phyloP scores from a whole-genome alignment of 495 filamentous ascomycete species.

The Xylaria longipes region DNA sequence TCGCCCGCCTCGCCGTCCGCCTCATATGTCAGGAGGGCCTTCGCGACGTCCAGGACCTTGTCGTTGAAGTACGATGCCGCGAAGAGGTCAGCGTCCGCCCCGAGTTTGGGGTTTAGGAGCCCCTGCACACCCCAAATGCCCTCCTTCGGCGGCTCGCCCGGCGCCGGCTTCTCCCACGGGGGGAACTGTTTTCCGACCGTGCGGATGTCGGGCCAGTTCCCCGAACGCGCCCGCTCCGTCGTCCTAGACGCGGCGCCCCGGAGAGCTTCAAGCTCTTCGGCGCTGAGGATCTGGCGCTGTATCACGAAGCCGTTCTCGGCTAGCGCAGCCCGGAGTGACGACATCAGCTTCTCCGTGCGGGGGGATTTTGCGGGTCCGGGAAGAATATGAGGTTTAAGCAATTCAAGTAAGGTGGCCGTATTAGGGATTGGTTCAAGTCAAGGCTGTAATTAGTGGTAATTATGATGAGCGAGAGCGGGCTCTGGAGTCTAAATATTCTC shows the following conservation, averaged over 20 bases:
- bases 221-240: conserved; percentile 62
- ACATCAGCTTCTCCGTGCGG: conserved; percentile 2
- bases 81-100: conserved; percentile 63
- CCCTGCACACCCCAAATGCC: conserved; percentile 91
- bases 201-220: conserved; percentile 78
- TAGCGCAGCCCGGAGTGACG: conserved; percentile 21
- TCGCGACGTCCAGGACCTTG: conserved; percentile 61
- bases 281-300: conserved; percentile 43
- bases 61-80: conserved; percentile 69
- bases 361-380: not conserved
- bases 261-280: conserved; percentile 43
- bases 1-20: conserved; percentile 14
- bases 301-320: conserved; percentile 54
- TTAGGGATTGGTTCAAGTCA: not conserved
- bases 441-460: not conserved
- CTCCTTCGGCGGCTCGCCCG: conserved; percentile 48
- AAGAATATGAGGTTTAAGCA: not conserved
- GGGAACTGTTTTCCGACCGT: conserved; percentile 88
- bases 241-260: conserved; percentile 60
- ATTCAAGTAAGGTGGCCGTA: not conserved
- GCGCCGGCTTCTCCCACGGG: conserved; percentile 66
- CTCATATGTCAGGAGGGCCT: conserved; percentile 55
- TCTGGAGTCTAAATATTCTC: not conserved
- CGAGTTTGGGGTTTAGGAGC: conserved; percentile 70
- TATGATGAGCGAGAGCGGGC: not conserved